Percentiles rank a stretch among this genome's conserved stretches.
These are phyloP conservation scores for Kluyveromyces nonfermentans DNA, from an alignment of 805 yeast species.

Conservation along the genomic window DNA sequence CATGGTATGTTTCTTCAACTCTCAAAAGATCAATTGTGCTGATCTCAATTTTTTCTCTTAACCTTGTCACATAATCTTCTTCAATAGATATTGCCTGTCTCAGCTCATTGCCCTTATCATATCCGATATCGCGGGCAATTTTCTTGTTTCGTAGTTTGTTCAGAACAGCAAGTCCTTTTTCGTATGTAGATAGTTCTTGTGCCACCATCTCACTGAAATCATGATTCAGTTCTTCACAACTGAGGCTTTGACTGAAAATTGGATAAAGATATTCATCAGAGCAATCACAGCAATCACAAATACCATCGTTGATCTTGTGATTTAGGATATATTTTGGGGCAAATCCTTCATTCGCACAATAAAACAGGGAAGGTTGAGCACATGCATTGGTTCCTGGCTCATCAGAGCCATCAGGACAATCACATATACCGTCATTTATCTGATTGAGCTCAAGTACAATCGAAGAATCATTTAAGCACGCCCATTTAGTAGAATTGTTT, in stretches of 20 bases:
- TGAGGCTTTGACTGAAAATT: slow-evolving; percentile 9
- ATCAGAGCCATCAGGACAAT: slow-evolving; percentile 96
- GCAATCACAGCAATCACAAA: slow-evolving; percentile 97
- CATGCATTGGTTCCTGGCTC: slow-evolving; percentile 96
- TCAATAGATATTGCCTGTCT: slow-evolving; percentile 8
- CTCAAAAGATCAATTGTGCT: slow-evolving; percentile 17
- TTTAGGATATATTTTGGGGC: slow-evolving; percentile 53
- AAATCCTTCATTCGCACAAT: slow-evolving; percentile 71
- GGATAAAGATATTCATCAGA: slow-evolving; percentile 54
- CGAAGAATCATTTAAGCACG: slow-evolving; percentile 60
- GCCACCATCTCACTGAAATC: slow-evolving; percentile 19
- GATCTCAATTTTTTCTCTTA: not conserved
- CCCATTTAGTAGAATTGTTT: slow-evolving; percentile 54
- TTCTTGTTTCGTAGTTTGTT: slow-evolving; percentile 10
- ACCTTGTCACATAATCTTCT: not conserved
- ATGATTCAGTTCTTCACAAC: slow-evolving; percentile 18
- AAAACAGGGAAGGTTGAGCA: slow-evolving; percentile 36
- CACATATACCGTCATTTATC: slow-evolving; percentile 85
- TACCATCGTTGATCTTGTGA: slow-evolving; percentile 74
- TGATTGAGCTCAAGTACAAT: slow-evolving; percentile 49
- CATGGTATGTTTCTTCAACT: slow-evolving; percentile 11
- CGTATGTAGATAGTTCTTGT: slow-evolving; percentile 50
- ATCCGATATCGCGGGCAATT: slow-evolving; percentile 17
- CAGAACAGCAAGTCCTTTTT: slow-evolving; percentile 37
- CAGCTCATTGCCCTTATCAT: slow-evolving; percentile 19